phyloP scores from a whole-genome alignment of 805 yeast species.

The Metschnikowia rubicola region DNA sequence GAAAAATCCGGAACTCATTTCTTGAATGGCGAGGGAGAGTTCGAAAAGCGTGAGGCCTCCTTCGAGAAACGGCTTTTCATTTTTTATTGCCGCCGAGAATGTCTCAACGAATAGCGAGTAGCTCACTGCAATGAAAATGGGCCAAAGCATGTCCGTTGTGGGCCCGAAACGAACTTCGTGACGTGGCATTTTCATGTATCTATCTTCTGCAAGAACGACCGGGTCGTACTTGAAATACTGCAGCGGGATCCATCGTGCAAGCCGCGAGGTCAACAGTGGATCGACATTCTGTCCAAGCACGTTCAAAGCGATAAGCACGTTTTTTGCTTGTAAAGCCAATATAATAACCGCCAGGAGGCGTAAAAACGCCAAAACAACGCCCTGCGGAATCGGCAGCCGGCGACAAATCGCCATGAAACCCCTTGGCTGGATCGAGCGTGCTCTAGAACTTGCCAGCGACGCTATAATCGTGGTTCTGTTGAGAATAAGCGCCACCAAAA shows the following conservation, averaged over 20 bases:
- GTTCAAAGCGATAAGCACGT: slow-evolving; percentile 32
- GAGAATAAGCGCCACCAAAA: slow-evolving; percentile 36
- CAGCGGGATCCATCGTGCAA: slow-evolving; percentile 10
- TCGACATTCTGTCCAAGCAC: slow-evolving; percentile 14
- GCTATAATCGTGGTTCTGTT: slow-evolving; percentile 39
- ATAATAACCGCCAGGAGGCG: slow-evolving; percentile 27
- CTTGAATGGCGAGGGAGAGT: slow-evolving; percentile 73
- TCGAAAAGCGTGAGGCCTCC: slow-evolving; percentile 72
- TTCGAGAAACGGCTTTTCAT: slow-evolving; percentile 54
- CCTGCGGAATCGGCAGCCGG: slow-evolving; percentile 13
- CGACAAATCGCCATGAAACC: slow-evolving; percentile 21
- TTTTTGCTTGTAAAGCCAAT: slow-evolving; percentile 23
- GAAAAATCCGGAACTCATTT: slow-evolving; percentile 46
- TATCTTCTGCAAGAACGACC: slow-evolving; percentile 14
- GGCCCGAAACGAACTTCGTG: slow-evolving; percentile 43
- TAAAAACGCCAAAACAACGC: slow-evolving; percentile 18
- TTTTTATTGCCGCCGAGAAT: slow-evolving; percentile 55
- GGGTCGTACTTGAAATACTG: slow-evolving; percentile 10
- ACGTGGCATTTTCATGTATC: slow-evolving; percentile 29
- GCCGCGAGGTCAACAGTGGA: slow-evolving; percentile 7
- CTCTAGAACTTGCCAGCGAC: slow-evolving; percentile 27
- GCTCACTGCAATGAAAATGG: slow-evolving; percentile 55
- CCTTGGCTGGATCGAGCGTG: slow-evolving; percentile 9
- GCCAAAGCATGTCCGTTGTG: slow-evolving; percentile 53
- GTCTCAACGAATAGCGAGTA: slow-evolving; percentile 64